Base-by-base conservation (phyloP, 768 basidiomycete species). In the Boletus reticuloceps region DNA sequence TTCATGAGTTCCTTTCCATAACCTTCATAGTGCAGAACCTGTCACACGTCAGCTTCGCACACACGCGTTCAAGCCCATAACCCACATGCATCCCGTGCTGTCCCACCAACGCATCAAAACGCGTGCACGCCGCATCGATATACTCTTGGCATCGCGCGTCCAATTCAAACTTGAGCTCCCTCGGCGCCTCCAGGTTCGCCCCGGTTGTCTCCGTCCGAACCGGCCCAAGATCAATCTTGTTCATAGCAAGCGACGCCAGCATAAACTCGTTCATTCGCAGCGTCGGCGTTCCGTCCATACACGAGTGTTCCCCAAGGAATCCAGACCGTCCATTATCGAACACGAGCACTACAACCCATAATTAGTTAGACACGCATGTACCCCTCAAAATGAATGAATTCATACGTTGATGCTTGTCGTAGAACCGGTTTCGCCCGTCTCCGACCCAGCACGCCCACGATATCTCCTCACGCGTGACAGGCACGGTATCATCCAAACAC, bases 221-320 rank as follows among this genome's bases (percentile, higher is more conserved):
- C 5, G 85, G 73, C 7, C 91, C 91, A 19, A 96, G 82, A 61
- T 93, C 85, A 55, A 88, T 77, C 71, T 90, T 94, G 66, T 82
- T 80, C 4, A 77, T 74, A 2, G 84, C 86, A 38, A 98, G 75
- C 0, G 87, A 80, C 14, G 84, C 91, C 47, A 98, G 77, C 51
- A 94, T 74, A 71, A 94, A 99, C 69, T 99, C 97, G 76, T 97
- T 98, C 80, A 98, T 73, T 45, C 97, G 87, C 31, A 98, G 78
- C 0, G 96, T 98, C 5, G 97, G 91, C 1, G 94, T 98, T 19
- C 96, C 96, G 66, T 98, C 95, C 88, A 89, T 85, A 63, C 88
- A 91, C 19, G 87, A 90, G 72, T 91, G 89, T 68, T 91, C 88
- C 38, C 91, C 91, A 0, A 93, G 75, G 81, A 98, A 99, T 0